A percentile compares a stretch with the other conserved stretches of the same genome.
These are phyloP conservation scores for Chrysanthemum lavandulifolium DNA, from an alignment of 129 eudicot genomes.

Conservation along the genomic window DNA sequence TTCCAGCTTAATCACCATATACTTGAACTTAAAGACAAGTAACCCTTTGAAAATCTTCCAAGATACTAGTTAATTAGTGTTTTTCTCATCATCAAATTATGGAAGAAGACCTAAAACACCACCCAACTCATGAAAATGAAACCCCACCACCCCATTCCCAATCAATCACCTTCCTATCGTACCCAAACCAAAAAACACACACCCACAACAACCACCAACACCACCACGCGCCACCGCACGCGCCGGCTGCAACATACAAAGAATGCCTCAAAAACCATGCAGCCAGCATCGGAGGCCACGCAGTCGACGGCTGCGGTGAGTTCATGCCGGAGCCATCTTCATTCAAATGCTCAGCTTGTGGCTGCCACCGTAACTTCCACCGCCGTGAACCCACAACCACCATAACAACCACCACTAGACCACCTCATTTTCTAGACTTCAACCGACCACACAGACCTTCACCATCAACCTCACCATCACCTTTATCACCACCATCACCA, in stretches of 20 bases:
- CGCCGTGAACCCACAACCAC: slow-evolving; percentile 61
- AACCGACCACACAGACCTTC: slow-evolving; percentile 14
- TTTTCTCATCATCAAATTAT: slow-evolving; percentile 25
- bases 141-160: slow-evolving; percentile 56
- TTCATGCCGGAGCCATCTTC: slow-evolving; percentile 61
- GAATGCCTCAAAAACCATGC: slow-evolving; percentile 90
- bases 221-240: slow-evolving; percentile 29
- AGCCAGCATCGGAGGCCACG: slow-evolving; percentile 76
- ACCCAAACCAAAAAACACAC: slow-evolving; percentile 44
- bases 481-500: slow-evolving; percentile 45
- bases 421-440: slow-evolving; percentile 51
- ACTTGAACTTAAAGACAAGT: slow-evolving; percentile 17
- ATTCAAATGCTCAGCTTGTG: slow-evolving; percentile 78
- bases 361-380: slow-evolving; percentile 95
- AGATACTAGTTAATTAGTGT: not conserved
- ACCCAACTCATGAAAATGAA: slow-evolving; percentile 42
- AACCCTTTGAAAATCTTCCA: slow-evolving; percentile 10
- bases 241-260: slow-evolving; percentile 32
- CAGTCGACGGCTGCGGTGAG: slow-evolving; percentile 90
- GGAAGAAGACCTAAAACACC: slow-evolving; percentile 40
- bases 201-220: slow-evolving; percentile 31
- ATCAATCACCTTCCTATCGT: slow-evolving; percentile 35
- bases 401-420: slow-evolving; percentile 25
- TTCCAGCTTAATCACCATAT: slow-evolving; percentile 21
- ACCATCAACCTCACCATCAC: slow-evolving; percentile 9